Base-by-base conservation (phyloP, 2,329 filamentous ascomycete genomes). In the Ascochyta fabae region DNA sequence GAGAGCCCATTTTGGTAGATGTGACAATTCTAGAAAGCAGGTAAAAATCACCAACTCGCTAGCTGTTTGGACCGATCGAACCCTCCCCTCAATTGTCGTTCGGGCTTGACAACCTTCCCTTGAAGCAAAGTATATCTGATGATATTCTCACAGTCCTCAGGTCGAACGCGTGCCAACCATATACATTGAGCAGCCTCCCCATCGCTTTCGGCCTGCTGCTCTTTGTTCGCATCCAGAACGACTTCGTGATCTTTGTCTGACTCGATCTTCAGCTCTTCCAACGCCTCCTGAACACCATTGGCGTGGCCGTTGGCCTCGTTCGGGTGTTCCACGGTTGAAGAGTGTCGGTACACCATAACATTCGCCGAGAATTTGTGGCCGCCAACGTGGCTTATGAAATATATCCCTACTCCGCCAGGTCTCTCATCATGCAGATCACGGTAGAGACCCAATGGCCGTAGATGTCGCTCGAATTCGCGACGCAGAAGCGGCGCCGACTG, bases 351-450 rank as follows among this genome's bases (percentile, higher is more conserved):
- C 1, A 99, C 82, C 80, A 99, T 90, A 66, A 98, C 86, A 69
- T 99, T 99, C 26, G 95, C 95, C 42, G 88, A 88, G 78, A 96
- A 98, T 79, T 97, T 97, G 80, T 99, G 95, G 0, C 95, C 95
- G 26, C 95, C 95, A 3, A 97, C 92, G 71, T 99, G 95, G 64
- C 88, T 94, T 71, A 98, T 96, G 73, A 97, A 98, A 78, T 96
- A 96, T 62, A 99, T 91, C 0, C 92, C 94, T 6, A 97, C 94
- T 12, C 95, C 95, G 10, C 94, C 94, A 0, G 93, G 92, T 54
- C 95, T 81, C 74, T 92, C 88, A 73, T 99, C 95, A 71, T 96
- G 87, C 42, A 95, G 78, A 72, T 98, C 94, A 27, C 95, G 87
- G 75, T 89, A 93, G 19, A 99, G 79, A 0, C 92, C 93, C 12